Conservation (phyloP, 2,329 filamentous ascomycete species). For the Parafenestella ontariensis region DNA sequence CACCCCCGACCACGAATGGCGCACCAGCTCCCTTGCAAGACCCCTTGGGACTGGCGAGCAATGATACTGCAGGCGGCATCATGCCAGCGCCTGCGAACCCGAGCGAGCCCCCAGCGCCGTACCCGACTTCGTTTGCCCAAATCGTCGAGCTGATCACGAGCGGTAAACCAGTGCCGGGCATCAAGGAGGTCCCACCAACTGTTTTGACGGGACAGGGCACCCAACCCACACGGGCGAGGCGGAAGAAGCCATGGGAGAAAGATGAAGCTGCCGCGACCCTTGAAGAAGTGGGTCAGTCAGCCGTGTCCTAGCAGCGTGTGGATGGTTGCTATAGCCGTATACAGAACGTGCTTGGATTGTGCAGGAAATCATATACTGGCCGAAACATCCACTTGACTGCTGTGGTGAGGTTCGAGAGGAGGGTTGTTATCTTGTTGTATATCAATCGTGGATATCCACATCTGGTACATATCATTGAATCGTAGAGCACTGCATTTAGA, state of each 20-base stretch:
- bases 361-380: not conserved
- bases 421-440: too few species aligned
- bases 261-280: constrained; percentile 41
- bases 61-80: constrained; percentile 27
- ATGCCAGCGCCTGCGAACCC: constrained; percentile 31
- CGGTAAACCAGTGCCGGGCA: constrained; percentile 84
- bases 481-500: too few species aligned
- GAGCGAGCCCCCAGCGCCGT: constrained; percentile 64
- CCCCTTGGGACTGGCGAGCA: constrained; percentile 13
- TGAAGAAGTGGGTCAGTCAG: not conserved
- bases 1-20: constrained; percentile 26
- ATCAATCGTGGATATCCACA: too few species aligned
- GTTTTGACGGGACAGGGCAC: constrained; percentile 74
- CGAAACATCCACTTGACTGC: too few species aligned
- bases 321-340: too few species aligned
- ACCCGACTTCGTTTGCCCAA: constrained; percentile 82
- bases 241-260: constrained; percentile 83
- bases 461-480: too few species aligned
- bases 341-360: too few species aligned
- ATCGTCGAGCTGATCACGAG: constrained; percentile 85
- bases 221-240: constrained; percentile 58
- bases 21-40: constrained; percentile 16
- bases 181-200: constrained; percentile 84
- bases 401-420: too few species aligned
- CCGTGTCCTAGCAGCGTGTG: not conserved